A percentile compares a stretch with the other conserved stretches of the same genome.
Evolutionary conservation across 1,284 basidiomycete genomes (phyloP).

Genomic region (Papiliotrema fonsecae): DNA sequence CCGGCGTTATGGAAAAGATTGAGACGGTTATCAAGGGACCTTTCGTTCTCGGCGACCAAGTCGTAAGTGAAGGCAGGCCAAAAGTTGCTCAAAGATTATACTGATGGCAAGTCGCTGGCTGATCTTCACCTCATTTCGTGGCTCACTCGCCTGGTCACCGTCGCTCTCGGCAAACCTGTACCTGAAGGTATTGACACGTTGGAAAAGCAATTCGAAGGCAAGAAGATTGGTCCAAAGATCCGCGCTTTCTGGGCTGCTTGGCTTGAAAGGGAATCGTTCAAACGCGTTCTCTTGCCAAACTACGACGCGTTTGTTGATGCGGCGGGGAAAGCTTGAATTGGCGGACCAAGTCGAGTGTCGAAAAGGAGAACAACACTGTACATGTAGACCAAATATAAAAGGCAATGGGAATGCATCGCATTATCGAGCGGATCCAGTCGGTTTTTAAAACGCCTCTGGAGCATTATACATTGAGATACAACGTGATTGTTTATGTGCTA

Average conservation of each 20-base stretch:
- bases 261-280: slow-evolving; percentile 62
- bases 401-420: too few species aligned
- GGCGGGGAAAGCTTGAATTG: background rate
- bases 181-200: slow-evolving; percentile 49
- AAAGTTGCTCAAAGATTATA: too few species aligned
- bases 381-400: too few species aligned
- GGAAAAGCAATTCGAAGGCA: slow-evolving; percentile 29
- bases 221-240: slow-evolving; percentile 40
- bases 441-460: too few species aligned
- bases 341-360: background rate
- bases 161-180: slow-evolving; percentile 55
- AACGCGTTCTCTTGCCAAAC: slow-evolving; percentile 51
- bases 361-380: too few species aligned
- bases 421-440: too few species aligned
- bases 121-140: slow-evolving; percentile 76
- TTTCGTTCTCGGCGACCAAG: slow-evolving; percentile 60
- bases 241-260: slow-evolving; percentile 61
- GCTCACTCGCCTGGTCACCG: slow-evolving; percentile 60
- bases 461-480: too few species aligned
- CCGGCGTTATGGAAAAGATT: slow-evolving; percentile 51
- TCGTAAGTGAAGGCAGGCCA: slow-evolving; percentile 33
- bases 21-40: slow-evolving; percentile 66
- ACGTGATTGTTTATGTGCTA: too few species aligned
- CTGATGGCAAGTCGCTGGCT: slow-evolving; percentile 57
- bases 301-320: slow-evolving; percentile 7